These are phyloP conservation scores for Colletotrichum cordylinicola DNA, from an alignment of 2,329 filamentous ascomycete genomes.

Conservation along the genomic window DNA sequence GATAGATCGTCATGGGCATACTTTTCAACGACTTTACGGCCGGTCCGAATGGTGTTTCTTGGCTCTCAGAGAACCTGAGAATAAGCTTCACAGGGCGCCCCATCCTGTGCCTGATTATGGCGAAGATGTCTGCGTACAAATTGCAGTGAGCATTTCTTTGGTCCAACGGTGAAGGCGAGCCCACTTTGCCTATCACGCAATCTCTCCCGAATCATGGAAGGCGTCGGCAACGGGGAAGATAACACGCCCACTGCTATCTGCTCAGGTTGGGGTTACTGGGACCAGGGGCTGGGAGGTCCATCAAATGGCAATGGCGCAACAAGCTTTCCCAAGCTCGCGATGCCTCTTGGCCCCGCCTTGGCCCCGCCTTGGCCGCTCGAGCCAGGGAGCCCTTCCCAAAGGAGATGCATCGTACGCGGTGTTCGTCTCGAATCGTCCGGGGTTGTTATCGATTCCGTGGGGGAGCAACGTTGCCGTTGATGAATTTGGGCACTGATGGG, in stretches of 20 bases:
- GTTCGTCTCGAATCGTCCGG: not conserved
- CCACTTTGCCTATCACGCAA: not conserved
- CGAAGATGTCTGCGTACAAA: not conserved
- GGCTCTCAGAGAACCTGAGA: not conserved
- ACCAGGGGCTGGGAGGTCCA: not conserved
- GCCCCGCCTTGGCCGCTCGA: constrained; percentile 6
- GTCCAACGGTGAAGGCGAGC: not conserved
- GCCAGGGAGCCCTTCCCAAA: not conserved
- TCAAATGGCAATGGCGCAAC: constrained; percentile 11
- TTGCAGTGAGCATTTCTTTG: not conserved
- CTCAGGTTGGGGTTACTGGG: not conserved
- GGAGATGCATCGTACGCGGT: not conserved
- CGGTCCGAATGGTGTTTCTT: not conserved
- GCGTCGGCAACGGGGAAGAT: not conserved
- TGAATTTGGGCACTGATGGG: not conserved
- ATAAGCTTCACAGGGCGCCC: not conserved
- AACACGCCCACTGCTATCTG: not conserved
- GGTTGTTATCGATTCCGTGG: not conserved
- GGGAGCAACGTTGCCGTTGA: not conserved
- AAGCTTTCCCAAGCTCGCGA: constrained; percentile 20
- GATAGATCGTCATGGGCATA: not conserved
- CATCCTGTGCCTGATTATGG: not conserved
- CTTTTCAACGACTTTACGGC: not conserved
- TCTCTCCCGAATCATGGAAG: not conserved
- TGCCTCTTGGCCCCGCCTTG: constrained; percentile 8